phyloP scores from a whole-genome alignment of 1,284 basidiomycete species.

The Heterobasidion occidentale region DNA sequence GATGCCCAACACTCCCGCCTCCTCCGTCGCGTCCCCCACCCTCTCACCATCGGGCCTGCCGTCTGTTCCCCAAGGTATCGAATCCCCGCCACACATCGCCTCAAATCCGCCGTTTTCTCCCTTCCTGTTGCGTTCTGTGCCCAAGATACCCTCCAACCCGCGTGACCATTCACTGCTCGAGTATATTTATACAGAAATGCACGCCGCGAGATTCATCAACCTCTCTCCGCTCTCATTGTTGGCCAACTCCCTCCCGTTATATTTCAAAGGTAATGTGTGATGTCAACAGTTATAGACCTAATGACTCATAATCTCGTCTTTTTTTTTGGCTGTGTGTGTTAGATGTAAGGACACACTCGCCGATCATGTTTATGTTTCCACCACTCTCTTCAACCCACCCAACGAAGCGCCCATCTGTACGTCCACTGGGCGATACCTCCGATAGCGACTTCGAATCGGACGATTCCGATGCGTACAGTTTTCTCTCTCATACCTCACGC shows the following conservation, averaged over 20 bases:
- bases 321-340: not conserved
- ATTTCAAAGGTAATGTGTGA: constrained; percentile 45
- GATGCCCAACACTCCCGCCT: not conserved
- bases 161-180: constrained; percentile 61
- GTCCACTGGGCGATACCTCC: constrained; percentile 8
- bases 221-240: constrained; percentile 51
- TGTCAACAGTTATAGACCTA: not conserved
- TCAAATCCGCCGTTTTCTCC: not conserved
- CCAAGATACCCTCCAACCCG: constrained; percentile 31
- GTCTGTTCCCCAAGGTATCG: not conserved
- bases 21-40: not conserved
- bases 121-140: not conserved
- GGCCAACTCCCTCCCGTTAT: constrained; percentile 43
- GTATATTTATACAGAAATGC: constrained; percentile 59
- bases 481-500: not conserved
- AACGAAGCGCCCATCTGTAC: constrained; percentile 3
- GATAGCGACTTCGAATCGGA: constrained; percentile 16
- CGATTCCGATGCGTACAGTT: constrained; percentile 3
- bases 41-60: not conserved
- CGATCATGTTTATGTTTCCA: constrained; percentile 51
- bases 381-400: constrained; percentile 20
- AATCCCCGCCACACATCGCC: not conserved
- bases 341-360: constrained; percentile 60
- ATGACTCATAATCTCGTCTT: not conserved
- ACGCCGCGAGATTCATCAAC: constrained; percentile 59